A percentile compares a stretch with the other conserved stretches of the same genome.
phyloP scores from a whole-genome alignment of 2,329 filamentous ascomycete genomes.

The Podosphaera fusca region DNA sequence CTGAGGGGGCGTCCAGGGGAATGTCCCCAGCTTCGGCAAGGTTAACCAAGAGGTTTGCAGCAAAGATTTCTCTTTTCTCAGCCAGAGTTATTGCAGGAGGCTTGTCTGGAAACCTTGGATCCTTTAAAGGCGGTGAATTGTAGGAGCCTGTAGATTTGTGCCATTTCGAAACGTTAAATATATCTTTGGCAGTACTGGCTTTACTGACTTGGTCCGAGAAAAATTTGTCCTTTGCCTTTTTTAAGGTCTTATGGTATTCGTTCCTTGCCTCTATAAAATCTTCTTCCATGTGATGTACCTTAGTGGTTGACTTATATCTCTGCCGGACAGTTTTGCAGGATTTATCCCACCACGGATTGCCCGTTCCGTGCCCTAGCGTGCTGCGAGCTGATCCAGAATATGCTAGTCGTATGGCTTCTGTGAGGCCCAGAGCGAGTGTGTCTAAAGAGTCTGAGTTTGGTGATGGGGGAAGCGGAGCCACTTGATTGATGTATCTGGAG shows the following conservation, averaged over 20 bases:
- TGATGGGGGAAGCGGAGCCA: neutral
- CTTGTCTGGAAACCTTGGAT: neutral
- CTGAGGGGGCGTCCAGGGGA: neutral
- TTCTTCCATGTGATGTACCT: neutral
- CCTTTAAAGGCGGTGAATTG: neutral
- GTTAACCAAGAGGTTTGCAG: neutral
- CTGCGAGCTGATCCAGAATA: neutral
- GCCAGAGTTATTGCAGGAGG: neutral
- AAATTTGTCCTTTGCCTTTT: neutral
- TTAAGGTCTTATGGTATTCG: neutral
- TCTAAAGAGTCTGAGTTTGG: neutral
- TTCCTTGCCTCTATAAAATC: neutral
- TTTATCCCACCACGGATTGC: neutral
- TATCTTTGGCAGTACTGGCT: slow-evolving; percentile 1
- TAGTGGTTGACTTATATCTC: neutral
- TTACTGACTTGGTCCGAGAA: neutral
- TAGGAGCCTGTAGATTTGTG: neutral
- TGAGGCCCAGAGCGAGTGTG: neutral
- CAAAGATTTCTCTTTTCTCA: neutral
- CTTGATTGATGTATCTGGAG: neutral
- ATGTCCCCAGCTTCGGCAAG: neutral
- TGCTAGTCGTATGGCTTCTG: neutral
- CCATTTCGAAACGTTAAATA: neutral
- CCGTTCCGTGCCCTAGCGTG: neutral
- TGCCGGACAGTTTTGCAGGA: neutral